phyloP scores from a whole-genome alignment of 768 basidiomycete species.

The Leccinum olivaceopallidum region DNA sequence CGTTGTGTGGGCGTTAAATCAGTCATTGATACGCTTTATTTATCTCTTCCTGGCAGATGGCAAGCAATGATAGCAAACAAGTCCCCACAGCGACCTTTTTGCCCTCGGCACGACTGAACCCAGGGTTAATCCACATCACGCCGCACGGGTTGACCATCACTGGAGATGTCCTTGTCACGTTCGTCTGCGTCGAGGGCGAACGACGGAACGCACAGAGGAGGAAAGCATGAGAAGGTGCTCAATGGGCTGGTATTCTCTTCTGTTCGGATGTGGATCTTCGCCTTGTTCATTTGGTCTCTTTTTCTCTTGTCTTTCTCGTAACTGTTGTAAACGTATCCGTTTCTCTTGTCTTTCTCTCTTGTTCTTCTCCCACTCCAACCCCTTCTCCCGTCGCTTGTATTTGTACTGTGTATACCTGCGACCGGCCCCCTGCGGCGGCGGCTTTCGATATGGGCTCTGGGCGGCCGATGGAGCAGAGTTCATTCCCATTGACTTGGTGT shows the following conservation, averaged over 20 bases:
- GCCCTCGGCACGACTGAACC: conserved; percentile 28
- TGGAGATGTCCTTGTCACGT: conserved; percentile 34
- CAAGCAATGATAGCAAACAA: conserved; percentile 35
- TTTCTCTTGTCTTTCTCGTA: not conserved
- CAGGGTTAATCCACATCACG: conserved; percentile 33
- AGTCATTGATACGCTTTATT: not conserved
- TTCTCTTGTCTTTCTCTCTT: not conserved
- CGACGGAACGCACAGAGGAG: conserved; percentile 31
- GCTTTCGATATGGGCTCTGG: not conserved
- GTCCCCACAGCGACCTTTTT: conserved; percentile 33
- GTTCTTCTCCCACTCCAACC: not conserved
- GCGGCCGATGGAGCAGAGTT: not conserved
- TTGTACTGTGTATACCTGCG: conserved; percentile 1
- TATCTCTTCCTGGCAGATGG: conserved; percentile 20
- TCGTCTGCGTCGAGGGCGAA: conserved; percentile 35
- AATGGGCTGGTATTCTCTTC: not conserved
- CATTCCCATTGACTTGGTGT: not conserved
- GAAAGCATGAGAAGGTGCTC: conserved; percentile 5
- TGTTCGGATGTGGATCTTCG: not conserved
- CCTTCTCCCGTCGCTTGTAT: not conserved
- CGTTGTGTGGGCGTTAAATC: not conserved
- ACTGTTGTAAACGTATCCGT: not conserved
- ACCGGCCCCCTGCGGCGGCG: not conserved
- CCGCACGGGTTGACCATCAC: conserved; percentile 35
- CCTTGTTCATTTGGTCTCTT: not conserved